Percentiles rank a stretch among this genome's conserved stretches.
phyloP scores from a whole-genome alignment of 192 early-diverging fungal genomes.

The Backusella mclennaniae region DNA sequence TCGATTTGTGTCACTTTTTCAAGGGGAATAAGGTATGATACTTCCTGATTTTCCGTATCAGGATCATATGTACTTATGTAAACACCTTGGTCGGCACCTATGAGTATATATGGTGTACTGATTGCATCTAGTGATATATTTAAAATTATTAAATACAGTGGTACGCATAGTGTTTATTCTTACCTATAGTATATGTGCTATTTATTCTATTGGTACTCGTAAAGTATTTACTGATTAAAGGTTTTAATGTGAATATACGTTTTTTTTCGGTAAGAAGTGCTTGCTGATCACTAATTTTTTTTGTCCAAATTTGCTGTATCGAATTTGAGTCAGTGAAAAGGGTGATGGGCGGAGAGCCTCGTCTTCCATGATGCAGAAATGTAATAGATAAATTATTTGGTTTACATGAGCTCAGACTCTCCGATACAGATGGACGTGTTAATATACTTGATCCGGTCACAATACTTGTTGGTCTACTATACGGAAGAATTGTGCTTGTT shows the following conservation, averaged over 20 bases:
- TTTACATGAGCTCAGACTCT: neutral
- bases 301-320: constrained; percentile 78
- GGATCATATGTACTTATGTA: constrained; percentile 46
- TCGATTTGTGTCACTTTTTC: constrained; percentile 88
- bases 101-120: constrained; percentile 41
- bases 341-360: constrained; percentile 57
- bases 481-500: constrained; percentile 25
- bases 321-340: constrained; percentile 71
- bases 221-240: constrained; percentile 43
- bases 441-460: neutral
- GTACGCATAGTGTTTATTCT: neutral
- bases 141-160: neutral
- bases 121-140: constrained; percentile 36
- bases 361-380: constrained; percentile 71
- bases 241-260: constrained; percentile 49
- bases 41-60: neutral
- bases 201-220: constrained; percentile 55
- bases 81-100: constrained; percentile 84
- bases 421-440: neutral
- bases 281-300: constrained; percentile 70
- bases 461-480: constrained; percentile 16
- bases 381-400: constrained; percentile 61
- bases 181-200: constrained; percentile 31
- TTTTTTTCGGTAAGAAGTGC: constrained; percentile 33
- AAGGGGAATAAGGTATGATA: constrained; percentile 57